These are phyloP conservation scores for Chenopodium berlandieri DNA, from an alignment of 148 eudicot genomes.

Conservation along the genomic window DNA sequence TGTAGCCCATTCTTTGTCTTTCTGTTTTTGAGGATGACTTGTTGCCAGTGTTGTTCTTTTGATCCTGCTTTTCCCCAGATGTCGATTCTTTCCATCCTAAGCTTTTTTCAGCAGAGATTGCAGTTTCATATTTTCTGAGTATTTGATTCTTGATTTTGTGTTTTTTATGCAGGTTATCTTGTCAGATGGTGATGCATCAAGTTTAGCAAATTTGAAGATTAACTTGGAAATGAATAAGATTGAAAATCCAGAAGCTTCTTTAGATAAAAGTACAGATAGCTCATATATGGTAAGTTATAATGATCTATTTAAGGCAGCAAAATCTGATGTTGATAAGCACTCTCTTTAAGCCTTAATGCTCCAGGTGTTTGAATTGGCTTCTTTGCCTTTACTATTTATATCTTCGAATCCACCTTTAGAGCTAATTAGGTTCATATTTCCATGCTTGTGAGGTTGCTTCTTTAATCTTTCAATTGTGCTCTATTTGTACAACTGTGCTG, in stretches of 20 bases:
- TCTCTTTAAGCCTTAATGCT: background rate
- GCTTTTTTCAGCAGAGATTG: background rate
- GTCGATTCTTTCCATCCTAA: background rate
- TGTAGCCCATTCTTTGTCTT: background rate
- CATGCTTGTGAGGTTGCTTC: background rate
- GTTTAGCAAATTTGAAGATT: conserved; percentile 68
- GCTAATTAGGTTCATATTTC: background rate
- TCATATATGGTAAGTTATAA: conserved; percentile 37
- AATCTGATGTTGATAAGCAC: background rate
- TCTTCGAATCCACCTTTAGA: background rate
- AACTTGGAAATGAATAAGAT: conserved; percentile 63
- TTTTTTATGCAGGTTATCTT: conserved; percentile 49
- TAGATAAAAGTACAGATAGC: conserved; percentile 2
- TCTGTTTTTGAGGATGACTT: background rate
- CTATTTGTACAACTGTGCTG: background rate
- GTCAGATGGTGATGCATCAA: conserved; percentile 76
- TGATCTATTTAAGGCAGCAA: background rate
- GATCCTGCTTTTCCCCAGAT: background rate
- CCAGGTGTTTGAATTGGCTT: background rate
- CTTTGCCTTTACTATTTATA: background rate
- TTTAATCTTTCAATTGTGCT: background rate
- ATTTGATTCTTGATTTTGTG: conserved; percentile 1
- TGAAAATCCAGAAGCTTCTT: conserved; percentile 15
- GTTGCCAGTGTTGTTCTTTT: background rate
- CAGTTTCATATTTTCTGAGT: background rate